phyloP scores from a whole-genome alignment of 805 yeast species.

The Tetrapisispora fleetii region DNA sequence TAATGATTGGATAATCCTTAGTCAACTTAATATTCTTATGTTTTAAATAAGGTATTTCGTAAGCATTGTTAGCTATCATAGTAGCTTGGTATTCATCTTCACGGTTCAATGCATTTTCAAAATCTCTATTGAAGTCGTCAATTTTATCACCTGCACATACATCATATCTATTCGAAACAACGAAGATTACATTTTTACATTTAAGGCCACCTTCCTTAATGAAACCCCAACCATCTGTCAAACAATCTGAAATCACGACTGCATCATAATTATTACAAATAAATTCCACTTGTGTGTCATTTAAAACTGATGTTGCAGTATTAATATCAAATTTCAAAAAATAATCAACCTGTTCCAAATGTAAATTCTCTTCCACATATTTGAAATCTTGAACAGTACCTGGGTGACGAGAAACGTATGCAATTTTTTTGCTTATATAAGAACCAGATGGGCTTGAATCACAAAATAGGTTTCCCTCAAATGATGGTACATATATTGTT shows the following conservation, averaged over 20 bases:
- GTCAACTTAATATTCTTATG: constrained; percentile 1
- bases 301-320: background rate
- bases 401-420: constrained; percentile 8
- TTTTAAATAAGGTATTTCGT: constrained; percentile 5
- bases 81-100: constrained; percentile 6
- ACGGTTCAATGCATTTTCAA: constrained; percentile 5
- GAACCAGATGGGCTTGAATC: too few relatives aligned
- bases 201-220: constrained; percentile 4
- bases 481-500: too few relatives aligned
- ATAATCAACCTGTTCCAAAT: constrained; percentile 8
- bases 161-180: constrained; percentile 8
- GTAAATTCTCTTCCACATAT: constrained; percentile 7
- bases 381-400: constrained; percentile 7
- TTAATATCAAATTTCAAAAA: background rate
- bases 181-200: constrained; percentile 6
- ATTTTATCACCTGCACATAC: background rate
- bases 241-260: constrained; percentile 6
- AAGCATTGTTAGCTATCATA: constrained; percentile 5
- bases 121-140: constrained; percentile 1
- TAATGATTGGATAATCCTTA: constrained; percentile 4
- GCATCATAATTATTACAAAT: constrained; percentile 7
- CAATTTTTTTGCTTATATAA: constrained; percentile 4
- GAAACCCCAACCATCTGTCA: constrained; percentile 9
- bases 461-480: background rate
- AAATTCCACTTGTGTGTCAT: constrained; percentile 2